phyloP scores from a whole-genome alignment of 2,329 filamentous ascomycete species.

The Madurella fahalii region DNA sequence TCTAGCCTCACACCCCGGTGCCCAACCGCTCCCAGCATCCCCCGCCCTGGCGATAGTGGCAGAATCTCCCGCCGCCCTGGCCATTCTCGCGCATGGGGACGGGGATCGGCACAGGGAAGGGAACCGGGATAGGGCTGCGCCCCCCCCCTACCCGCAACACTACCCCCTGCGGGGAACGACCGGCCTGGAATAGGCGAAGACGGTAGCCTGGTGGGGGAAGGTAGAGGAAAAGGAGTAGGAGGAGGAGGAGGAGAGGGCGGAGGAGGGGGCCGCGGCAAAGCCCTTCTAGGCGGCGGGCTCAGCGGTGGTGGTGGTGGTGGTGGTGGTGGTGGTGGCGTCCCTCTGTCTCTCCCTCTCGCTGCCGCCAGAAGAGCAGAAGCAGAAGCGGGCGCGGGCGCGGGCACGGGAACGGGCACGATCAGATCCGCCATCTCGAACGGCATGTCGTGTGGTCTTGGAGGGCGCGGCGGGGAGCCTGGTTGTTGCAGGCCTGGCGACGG shows the following conservation, averaged over 20 bases:
- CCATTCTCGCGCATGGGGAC: too few relatives aligned
- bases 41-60: too few relatives aligned
- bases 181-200: too few relatives aligned
- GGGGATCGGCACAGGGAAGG: too few relatives aligned
- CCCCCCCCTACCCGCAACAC: too few relatives aligned
- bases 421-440: constrained; percentile 36
- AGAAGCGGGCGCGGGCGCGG: constrained; percentile 23
- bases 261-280: constrained; percentile 36
- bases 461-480: constrained; percentile 32
- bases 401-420: constrained; percentile 26
- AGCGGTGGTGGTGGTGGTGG: constrained; percentile 27
- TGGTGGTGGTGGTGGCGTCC: neutral
- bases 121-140: too few relatives aligned
- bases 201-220: too few relatives aligned
- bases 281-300: constrained; percentile 44
- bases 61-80: too few relatives aligned
- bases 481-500: constrained; percentile 11
- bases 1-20: neutral
- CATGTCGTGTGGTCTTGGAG: constrained; percentile 35
- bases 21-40: too few relatives aligned
- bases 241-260: constrained; percentile 23
- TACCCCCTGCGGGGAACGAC: too few relatives aligned
- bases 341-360: neutral
- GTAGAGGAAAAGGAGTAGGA: neutral
- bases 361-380: neutral